phyloP scores from a whole-genome alignment of 371 early-diverging fungal species.

The Lichtheimia hyalospora region DNA sequence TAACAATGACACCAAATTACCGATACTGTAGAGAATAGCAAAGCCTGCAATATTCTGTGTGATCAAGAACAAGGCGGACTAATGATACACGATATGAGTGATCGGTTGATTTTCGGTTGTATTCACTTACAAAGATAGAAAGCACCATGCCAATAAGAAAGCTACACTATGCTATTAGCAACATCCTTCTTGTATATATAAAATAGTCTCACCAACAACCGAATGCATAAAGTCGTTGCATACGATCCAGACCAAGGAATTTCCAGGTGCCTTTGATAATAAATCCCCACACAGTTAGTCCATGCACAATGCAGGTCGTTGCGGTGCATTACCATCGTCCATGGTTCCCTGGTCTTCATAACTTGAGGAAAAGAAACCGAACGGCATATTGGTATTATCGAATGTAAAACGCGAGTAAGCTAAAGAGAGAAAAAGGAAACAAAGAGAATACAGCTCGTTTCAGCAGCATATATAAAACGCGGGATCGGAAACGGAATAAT shows the following conservation, averaged over 20 bases:
- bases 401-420: no score
- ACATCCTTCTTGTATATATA: neutral
- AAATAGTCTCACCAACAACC: conserved; percentile 61
- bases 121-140: conserved; percentile 63
- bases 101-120: neutral
- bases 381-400: conserved; percentile 24
- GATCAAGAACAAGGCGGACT: conserved; percentile 69
- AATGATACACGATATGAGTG: neutral
- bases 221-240: conserved; percentile 89
- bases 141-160: conserved; percentile 75
- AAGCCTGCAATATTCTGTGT: conserved; percentile 67
- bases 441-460: no score
- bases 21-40: conserved; percentile 88
- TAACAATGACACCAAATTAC: conserved; percentile 83
- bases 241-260: conserved; percentile 66
- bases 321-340: conserved; percentile 40
- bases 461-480: no score
- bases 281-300: neutral
- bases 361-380: conserved; percentile 46
- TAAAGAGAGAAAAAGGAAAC: no score
- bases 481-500: no score
- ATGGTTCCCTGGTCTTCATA: conserved; percentile 47
- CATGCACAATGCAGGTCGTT: no score
- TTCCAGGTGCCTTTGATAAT: conserved; percentile 38
- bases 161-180: conserved; percentile 25